Percentiles rank a stretch among this genome's conserved stretches.
Conservation (phyloP, 2,329 filamentous ascomycete genomes). For the Microdochium bolleyi region DNA sequence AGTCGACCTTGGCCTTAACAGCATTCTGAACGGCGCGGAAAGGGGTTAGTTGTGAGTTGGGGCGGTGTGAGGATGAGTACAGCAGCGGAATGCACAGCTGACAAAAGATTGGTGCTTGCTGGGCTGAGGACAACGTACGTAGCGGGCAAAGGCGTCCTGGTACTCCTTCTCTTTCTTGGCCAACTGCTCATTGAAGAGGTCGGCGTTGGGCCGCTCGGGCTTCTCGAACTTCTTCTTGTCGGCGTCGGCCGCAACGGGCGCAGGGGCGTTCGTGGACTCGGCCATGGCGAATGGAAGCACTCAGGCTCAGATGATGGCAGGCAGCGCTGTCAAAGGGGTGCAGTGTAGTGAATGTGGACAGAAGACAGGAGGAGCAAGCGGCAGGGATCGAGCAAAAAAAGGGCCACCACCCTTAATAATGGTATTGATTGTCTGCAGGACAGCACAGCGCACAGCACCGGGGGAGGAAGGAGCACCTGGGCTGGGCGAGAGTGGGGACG, state of each 20-base stretch:
- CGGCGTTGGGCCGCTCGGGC: constrained; percentile 83
- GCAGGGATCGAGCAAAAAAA: background rate
- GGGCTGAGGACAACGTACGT: no score
- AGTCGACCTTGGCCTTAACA: constrained; percentile 81
- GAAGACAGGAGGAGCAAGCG: background rate
- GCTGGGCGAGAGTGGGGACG: no score
- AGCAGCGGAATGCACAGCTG: background rate
- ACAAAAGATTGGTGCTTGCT: background rate
- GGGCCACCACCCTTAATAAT: background rate
- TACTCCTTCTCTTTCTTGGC: constrained; percentile 83
- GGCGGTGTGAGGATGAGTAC: background rate
- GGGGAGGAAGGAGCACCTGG: no score
- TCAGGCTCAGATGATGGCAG: background rate
- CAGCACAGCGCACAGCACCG: no score
- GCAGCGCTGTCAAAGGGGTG: background rate
- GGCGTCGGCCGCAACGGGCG: constrained; percentile 34
- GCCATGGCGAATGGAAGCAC: background rate
- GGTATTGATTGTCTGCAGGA: background rate
- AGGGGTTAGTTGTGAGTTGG: background rate
- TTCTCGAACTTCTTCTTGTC: constrained; percentile 61
- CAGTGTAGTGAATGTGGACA: background rate
- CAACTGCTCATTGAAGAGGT: constrained; percentile 70
- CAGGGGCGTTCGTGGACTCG: constrained; percentile 23
- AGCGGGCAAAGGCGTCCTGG: constrained; percentile 60
- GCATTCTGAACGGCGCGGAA: constrained; percentile 54